Evolutionary conservation across 108 stramenopile species (phyloP).

Genomic region (Cyclostephanos invisitatus): DNA sequence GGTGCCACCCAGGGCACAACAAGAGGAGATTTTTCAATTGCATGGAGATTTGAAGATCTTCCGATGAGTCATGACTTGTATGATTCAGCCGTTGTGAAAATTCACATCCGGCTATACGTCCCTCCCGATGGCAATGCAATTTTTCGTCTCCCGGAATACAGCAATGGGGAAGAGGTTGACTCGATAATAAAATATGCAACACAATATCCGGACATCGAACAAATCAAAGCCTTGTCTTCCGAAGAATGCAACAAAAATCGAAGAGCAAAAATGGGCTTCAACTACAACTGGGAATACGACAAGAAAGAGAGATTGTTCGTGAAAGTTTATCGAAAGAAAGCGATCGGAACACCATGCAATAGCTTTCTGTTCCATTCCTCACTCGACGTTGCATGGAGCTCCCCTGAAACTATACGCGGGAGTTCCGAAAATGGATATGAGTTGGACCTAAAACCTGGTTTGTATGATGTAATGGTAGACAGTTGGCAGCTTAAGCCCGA

Average conservation of each 20-base stretch:
- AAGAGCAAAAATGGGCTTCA: constrained; percentile 38
- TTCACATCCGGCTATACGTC: constrained; percentile 41
- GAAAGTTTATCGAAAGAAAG: constrained; percentile 39
- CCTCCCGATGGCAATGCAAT: constrained; percentile 44
- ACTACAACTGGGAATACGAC: constrained; percentile 44
- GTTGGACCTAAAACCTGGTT: constrained; percentile 26
- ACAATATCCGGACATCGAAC: constrained; percentile 28
- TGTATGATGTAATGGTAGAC: constrained; percentile 36
- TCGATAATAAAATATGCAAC: constrained; percentile 31
- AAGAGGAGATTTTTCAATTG: constrained; percentile 49
- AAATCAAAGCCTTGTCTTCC: constrained; percentile 19
- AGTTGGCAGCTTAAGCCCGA: constrained; percentile 42
- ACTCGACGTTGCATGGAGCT: constrained; percentile 30
- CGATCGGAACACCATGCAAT: constrained; percentile 49
- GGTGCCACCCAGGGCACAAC: constrained; percentile 45
- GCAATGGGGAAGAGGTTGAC: constrained; percentile 43
- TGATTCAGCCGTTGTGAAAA: constrained; percentile 25
- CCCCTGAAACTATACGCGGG: constrained; percentile 12
- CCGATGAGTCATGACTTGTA: constrained; percentile 9
- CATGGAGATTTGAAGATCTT: constrained; percentile 35
- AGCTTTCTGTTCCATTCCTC: constrained; percentile 42
- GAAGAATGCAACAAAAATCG: constrained; percentile 31
- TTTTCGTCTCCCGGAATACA: constrained; percentile 44
- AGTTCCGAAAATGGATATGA: constrained; percentile 31
- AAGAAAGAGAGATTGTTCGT: constrained; percentile 15